Base-by-base conservation (phyloP, 2,329 filamentous ascomycete genomes). In the Epichloe gansuensis region DNA sequence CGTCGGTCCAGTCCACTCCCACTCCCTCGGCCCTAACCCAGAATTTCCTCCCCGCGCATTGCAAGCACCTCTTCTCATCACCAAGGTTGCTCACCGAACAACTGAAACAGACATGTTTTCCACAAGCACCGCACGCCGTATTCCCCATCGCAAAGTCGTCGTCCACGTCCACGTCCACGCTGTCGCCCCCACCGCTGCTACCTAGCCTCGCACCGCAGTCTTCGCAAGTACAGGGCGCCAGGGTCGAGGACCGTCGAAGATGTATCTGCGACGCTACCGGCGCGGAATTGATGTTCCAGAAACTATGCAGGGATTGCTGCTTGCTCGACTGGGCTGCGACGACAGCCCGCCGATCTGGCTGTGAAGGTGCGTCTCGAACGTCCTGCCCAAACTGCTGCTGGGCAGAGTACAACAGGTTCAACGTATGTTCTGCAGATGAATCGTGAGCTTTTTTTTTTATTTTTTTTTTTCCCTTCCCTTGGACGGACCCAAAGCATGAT, bases 71-170 rank as follows among this genome's bases (percentile, higher is more conserved):
- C 53, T 75, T 68, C 57, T 76, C 68, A 55, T 76, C 72, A 3
- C 77, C 77, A 0, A 82, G 64, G 55, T 78, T 78, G 54, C 75
- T 79, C 41, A 82, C 71, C 0, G 78, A 80, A 60, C 80, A 83
- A 51, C 75, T 72, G 51, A 74, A 77, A 64, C 79, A 82, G 13
- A 82, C 76, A 11, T 71, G 66, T 60, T 77, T 81, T 5, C 72
- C 69, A 53, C 78, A 83, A 0, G 66, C 69, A 8, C 67, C 68
- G 50, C 78, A 82, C 1, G 65, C 62, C 31, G 65, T 63, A 36
- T 63, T 64, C 9, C 58, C 61, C 3, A 52, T n/a, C 17, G 47
- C 13, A 3, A 27, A 39, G 8, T 15, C 56, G 8, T 9, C 56
- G 7, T 75, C 71, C 3, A 73, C 50, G 2, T 73, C 69, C 65